Evolutionary conservation across 23 red algal genomes (phyloP), one percentile per base, ranked within the genome.

Genomic region (Chondrus crispus): DNA sequence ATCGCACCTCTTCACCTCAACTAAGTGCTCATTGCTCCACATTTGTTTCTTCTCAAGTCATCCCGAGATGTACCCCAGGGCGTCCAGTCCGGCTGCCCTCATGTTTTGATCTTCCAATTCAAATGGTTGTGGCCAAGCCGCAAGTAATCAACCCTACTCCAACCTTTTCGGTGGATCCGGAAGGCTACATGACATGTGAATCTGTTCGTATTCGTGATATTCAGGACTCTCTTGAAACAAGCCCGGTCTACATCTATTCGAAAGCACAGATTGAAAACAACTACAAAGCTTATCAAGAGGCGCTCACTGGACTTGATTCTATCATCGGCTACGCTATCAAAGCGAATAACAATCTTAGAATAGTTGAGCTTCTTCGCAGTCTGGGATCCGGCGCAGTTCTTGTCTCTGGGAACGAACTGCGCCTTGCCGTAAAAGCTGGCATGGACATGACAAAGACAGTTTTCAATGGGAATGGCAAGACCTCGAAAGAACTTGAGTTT

Each of bases 261-360:
- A 93, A 98, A 54, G 66, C 82, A 33, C 96, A 94, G 51, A 75
- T 98, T 28, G 48, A 47, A 8, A 71, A 72, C 36, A 98, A 98
- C 82, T 94, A 79, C 54, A 68, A 68, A 38, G 92, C 96, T 14
- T 98, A 98, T 58, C 26, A 85, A 73, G 79, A 95, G 20, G 96
- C 96, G 41, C 66, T 95, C 24, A 78, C 51, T 46, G 96, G 96
- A 19, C 29, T 98, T 10, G 91, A 94, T 44, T 91, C 91, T 28
- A 98, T 98, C 80, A 85, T 98, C 57, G 96, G 96, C 40, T 98
- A 98, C 79, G 96, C 96, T 14, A 73, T 98, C 66, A 98, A 98
- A 62, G 96, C 96, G 11, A 98, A 98, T 60, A 98, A 98, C 79
- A 98, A 98, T 78, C 66, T 95, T 49, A 47, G 52, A 28, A 72